Base-by-base conservation (phyloP, 306 rosid species). In the Castanea sativa region DNA sequence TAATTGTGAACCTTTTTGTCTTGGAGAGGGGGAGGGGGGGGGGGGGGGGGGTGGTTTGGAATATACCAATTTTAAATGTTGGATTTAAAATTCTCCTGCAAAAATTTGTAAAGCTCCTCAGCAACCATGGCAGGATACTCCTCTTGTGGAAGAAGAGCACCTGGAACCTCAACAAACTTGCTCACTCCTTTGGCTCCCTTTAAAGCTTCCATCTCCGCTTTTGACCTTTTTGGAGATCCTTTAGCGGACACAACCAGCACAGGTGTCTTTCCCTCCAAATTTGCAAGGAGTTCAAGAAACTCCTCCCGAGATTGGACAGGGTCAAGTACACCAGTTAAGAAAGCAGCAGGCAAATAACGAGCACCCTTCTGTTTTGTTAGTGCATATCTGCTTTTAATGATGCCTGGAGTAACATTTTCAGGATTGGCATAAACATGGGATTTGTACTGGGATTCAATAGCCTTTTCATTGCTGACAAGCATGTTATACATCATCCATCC, bases 401-500 rank as follows among this genome's bases (percentile, higher is more conserved):
- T 82, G 71, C 59, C 89, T 33, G 85, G 92, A 69, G 97, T 94
- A 72, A 94, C 99, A 49, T 92, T 94, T 71, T 87, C 94, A 18
- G 99, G 89, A 84, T 94, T 83, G 29, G 93, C 90, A 79, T 92
- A 94, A 71, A 94, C 99, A 55, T 94, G 99, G 19, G 98, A 94
- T 85, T 91, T 91, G 86, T 92, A 91, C 78, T 94, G 97, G 32
- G 99, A 94, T 87, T 92, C 84, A 74, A 94, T 94, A 25, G 97
- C 92, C 5, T 90, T 92, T 86, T 87, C 92, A 69, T 94, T 91
- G 90, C 97, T 94, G 79, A 94, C 99, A 6, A 94, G 97, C 85
- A 94, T 80, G 85, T 91, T 94, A 67, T 94, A 95, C 96, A 95
- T 88, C 98, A 92, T 91, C 99, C 98, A 95, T 20, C 99, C 98